Evolutionary conservation across 495 filamentous ascomycete species (phyloP).

Genomic region (Penicillium arizonense): DNA sequence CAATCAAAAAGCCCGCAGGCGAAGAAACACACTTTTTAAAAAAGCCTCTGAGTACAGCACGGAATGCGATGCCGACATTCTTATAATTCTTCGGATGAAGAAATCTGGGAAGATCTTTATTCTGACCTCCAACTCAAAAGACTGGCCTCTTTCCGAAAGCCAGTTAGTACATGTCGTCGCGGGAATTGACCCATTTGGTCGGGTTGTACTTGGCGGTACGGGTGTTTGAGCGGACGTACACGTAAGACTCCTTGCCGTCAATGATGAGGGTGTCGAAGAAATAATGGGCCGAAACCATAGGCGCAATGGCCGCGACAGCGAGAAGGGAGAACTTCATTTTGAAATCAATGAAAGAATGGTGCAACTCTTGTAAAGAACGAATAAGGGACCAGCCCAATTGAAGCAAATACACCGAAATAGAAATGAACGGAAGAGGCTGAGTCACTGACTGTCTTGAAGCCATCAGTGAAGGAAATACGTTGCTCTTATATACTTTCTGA

Average conservation of each 20-base stretch:
- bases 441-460: too few species aligned
- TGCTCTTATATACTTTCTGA: too few species aligned
- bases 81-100: background rate
- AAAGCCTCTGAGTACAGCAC: background rate
- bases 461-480: too few species aligned
- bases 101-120: background rate
- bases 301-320: background rate
- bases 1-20: too few species aligned
- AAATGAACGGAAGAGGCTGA: too few species aligned
- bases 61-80: background rate
- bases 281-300: background rate
- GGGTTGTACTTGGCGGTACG: too few species aligned
- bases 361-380: too few species aligned
- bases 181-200: too few species aligned
- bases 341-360: too few species aligned
- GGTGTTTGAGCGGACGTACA: background rate
- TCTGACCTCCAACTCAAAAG: background rate
- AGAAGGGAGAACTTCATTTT: background rate
- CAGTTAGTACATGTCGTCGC: too few species aligned
- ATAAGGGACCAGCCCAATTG: too few species aligned
- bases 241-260: background rate
- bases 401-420: too few species aligned
- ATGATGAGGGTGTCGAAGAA: background rate
- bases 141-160: background rate
- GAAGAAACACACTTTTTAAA: background rate